phyloP scores from a whole-genome alignment of 2,329 filamentous ascomycete species.

The Neoarthrinium moseri region DNA sequence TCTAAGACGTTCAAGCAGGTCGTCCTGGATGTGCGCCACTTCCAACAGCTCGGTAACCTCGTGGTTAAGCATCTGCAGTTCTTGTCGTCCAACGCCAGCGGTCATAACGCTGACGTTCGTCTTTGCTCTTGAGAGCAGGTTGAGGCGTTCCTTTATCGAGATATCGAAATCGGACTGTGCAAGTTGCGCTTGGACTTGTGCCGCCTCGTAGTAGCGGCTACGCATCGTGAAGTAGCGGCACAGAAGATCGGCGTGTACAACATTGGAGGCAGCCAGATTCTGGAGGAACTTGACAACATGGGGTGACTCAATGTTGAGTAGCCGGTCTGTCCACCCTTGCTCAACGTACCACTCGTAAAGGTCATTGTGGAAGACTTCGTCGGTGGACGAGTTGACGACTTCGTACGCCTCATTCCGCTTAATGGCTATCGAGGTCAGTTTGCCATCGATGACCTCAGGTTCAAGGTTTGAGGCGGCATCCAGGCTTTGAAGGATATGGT shows the following conservation, averaged over 20 bases:
- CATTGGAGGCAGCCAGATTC: slow-evolving; percentile 68
- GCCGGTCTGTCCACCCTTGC: slow-evolving; percentile 79
- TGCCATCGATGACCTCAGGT: slow-evolving; percentile 75
- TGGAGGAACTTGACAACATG: slow-evolving; percentile 86
- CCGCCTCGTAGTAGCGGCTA: slow-evolving; percentile 80
- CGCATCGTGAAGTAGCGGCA: slow-evolving; percentile 91
- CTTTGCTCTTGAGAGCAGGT: slow-evolving; percentile 85
- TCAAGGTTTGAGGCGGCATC: slow-evolving; percentile 69
- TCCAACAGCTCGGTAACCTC: slow-evolving; percentile 85
- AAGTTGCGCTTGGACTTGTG: slow-evolving; percentile 79
- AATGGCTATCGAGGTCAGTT: slow-evolving; percentile 70
- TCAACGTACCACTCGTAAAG: slow-evolving; percentile 98
- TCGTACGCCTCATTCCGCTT: slow-evolving; percentile 86
- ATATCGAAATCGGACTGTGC: slow-evolving; percentile 81
- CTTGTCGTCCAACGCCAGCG: slow-evolving; percentile 72
- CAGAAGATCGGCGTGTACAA: slow-evolving; percentile 82
- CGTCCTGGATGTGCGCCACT: slow-evolving; percentile 92
- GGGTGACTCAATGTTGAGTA: slow-evolving; percentile 80
- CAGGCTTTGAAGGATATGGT: slow-evolving; percentile 74
- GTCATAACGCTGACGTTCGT: slow-evolving; percentile 87
- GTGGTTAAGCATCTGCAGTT: slow-evolving; percentile 81
- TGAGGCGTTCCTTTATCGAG: slow-evolving; percentile 80
- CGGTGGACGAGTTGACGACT: slow-evolving; percentile 82
- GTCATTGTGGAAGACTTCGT: slow-evolving; percentile 93
- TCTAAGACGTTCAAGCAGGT: slow-evolving; percentile 76